Percentiles rank a stretch among this genome's conserved stretches.
Conservation (phyloP, 163 green algal genomes). For the Chloroidium sp. region DNA sequence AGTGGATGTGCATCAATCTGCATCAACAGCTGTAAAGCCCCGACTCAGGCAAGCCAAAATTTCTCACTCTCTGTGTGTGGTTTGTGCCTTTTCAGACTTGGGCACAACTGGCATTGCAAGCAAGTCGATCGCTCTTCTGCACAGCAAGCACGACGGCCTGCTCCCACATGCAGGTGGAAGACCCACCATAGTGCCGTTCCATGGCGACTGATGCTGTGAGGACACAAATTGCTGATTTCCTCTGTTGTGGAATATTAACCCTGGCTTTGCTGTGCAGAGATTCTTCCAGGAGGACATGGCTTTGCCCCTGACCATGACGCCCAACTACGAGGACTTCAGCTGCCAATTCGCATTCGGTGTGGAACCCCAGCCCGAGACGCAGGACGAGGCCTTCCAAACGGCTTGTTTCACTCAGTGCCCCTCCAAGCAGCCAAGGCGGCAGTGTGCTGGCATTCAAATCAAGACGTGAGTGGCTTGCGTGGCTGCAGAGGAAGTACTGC, state of each 20-base stretch:
- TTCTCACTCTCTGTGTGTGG: not conserved
- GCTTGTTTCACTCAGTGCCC: constrained; percentile 79
- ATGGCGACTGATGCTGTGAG: not conserved
- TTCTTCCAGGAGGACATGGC: constrained; percentile 93
- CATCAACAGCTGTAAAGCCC: constrained; percentile 95
- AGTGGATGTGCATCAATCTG: constrained; percentile 81
- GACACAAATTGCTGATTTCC: not conserved
- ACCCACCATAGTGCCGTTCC: not conserved
- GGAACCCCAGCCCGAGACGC: constrained; percentile 36
- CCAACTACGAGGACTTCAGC: constrained; percentile 94
- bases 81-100: too few relatives aligned
- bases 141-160: too few relatives aligned
- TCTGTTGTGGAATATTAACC: not conserved
- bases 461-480: too few relatives aligned
- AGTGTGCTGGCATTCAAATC: too few relatives aligned
- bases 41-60: constrained; percentile 61
- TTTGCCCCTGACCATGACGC: constrained; percentile 78
- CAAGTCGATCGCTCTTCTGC: too few relatives aligned
- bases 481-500: too few relatives aligned
- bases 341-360: constrained; percentile 78
- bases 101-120: too few relatives aligned
- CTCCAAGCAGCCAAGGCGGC: not conserved
- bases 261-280: constrained; percentile 37
- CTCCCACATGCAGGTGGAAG: too few relatives aligned
- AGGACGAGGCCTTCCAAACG: constrained; percentile 63